Percentiles rank a stretch among this genome's conserved stretches.
phyloP scores from a whole-genome alignment of 2,329 filamentous ascomycete species.

The Colletotrichum sp. region DNA sequence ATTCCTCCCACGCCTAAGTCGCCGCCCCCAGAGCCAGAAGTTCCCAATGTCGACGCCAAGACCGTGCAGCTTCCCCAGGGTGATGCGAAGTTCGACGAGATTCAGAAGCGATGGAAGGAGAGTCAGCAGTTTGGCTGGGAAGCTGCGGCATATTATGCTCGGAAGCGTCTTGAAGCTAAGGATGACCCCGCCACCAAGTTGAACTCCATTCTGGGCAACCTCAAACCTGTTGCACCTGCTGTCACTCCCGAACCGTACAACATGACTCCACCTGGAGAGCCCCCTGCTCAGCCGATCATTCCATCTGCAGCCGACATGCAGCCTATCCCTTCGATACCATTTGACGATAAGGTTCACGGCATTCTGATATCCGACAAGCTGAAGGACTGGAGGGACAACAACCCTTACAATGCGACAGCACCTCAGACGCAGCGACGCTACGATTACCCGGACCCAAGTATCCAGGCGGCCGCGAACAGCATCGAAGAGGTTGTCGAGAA shows the following conservation, averaged over 20 bases:
- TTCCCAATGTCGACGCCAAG: conserved; percentile 28
- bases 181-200: conserved; percentile 39
- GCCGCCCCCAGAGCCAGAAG: conserved; percentile 42
- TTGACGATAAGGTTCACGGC: conserved; percentile 45
- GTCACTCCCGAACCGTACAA: conserved; percentile 18
- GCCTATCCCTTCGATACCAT: conserved; percentile 33
- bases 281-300: conserved; percentile 25
- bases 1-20: conserved; percentile 63
- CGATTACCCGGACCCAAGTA: conserved; percentile 46
- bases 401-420: conserved; percentile 39
- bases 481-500: conserved; percentile 47
- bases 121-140: conserved; percentile 47
- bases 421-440: conserved; percentile 28
- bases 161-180: conserved; percentile 46
- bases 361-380: conserved; percentile 49
- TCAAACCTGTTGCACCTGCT: conserved; percentile 16
- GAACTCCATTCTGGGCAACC: conserved; percentile 41
- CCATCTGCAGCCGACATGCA: conserved; percentile 36
- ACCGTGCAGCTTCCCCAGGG: conserved; percentile 41
- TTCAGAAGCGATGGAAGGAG: conserved; percentile 55
- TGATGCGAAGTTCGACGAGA: conserved; percentile 49
- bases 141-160: conserved; percentile 45
- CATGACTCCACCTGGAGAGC: conserved; percentile 19
- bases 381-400: conserved; percentile 46
- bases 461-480: conserved; percentile 46